These are phyloP conservation scores for Cudoniella acicularis DNA, from an alignment of 495 filamentous ascomycete species.

Conservation along the genomic window DNA sequence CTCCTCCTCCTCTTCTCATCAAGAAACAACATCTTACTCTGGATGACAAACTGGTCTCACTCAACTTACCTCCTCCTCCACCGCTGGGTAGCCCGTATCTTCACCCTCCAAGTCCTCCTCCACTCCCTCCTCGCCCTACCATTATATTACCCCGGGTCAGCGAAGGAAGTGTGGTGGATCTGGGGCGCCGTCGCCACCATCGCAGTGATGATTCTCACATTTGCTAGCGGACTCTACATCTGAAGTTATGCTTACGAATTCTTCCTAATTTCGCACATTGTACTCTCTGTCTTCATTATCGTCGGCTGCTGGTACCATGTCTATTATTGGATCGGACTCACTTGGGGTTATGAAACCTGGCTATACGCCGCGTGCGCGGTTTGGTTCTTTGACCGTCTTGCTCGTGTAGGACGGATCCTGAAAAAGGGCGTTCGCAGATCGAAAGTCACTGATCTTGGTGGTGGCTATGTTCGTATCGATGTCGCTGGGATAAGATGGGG, in stretches of 20 bases:
- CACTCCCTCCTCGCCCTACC: conserved; percentile 31
- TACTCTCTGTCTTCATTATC: conserved; percentile 34
- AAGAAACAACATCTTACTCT: conserved; percentile 45
- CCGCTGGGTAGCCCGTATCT: conserved; percentile 44
- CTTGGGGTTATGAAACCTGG: conserved; percentile 40
- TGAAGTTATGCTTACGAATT: conserved; percentile 36
- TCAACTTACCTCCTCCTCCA: conserved; percentile 43
- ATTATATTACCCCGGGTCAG: conserved; percentile 23
- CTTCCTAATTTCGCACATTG: conserved; percentile 38
- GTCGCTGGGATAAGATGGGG: conserved; percentile 32
- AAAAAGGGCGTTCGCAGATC: conserved; percentile 28
- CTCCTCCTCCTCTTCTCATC: conserved; percentile 35
- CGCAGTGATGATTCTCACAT: conserved; percentile 12
- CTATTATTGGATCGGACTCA: conserved; percentile 2
- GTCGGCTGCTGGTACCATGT: conserved; percentile 43
- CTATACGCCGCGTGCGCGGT: conserved; percentile 37
- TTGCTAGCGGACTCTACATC: conserved; percentile 24
- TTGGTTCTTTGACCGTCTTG: conserved; percentile 42
- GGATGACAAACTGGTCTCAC: conserved; percentile 43
- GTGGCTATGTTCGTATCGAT: conserved; percentile 32
- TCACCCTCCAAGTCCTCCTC: conserved; percentile 32
- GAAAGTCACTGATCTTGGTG: conserved; percentile 30
- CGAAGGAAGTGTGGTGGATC: conserved; percentile 30
- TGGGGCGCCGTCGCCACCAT: conserved; percentile 41
- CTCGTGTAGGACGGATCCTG: conserved; percentile 28